Conservation (phyloP, 1,139 yeast species). For the Yamadazyma oceani region DNA sequence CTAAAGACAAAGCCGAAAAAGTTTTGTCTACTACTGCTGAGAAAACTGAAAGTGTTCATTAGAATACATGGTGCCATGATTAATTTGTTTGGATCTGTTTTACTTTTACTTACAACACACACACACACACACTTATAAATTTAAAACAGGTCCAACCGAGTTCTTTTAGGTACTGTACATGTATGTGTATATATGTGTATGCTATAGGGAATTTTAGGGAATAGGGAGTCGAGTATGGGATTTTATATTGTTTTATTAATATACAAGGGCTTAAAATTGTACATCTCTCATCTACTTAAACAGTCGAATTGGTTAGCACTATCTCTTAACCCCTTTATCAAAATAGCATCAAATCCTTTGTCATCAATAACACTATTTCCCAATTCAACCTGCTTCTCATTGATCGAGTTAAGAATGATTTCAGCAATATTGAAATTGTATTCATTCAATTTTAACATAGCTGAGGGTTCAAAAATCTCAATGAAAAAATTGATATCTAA, state of each 20-base stretch:
- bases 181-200: too few species aligned
- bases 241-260: slow-evolving; percentile 3
- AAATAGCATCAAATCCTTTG: slow-evolving; percentile 28
- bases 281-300: slow-evolving; percentile 14
- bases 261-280: slow-evolving; percentile 2
- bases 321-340: slow-evolving; percentile 30
- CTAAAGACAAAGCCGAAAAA: slow-evolving; percentile 20
- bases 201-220: slow-evolving; percentile 2
- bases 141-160: too few species aligned
- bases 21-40: slow-evolving; percentile 4
- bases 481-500: slow-evolving; percentile 41
- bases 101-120: slow-evolving; percentile 8
- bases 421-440: slow-evolving; percentile 37
- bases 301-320: slow-evolving; percentile 35
- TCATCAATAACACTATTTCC: slow-evolving; percentile 10
- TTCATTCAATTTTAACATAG: slow-evolving; percentile 36
- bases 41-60: slow-evolving; percentile 8
- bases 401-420: slow-evolving; percentile 32
- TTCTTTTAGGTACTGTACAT: too few species aligned
- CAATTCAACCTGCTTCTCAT: slow-evolving; percentile 24
- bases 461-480: slow-evolving; percentile 42
- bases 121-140: slow-evolving; percentile 18
- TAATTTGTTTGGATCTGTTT: too few species aligned
- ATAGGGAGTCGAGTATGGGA: slow-evolving; percentile 6
- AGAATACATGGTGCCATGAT: too few species aligned